Base-by-base conservation (phyloP, 1,284 basidiomycete species). In the Malassezia restricta region DNA sequence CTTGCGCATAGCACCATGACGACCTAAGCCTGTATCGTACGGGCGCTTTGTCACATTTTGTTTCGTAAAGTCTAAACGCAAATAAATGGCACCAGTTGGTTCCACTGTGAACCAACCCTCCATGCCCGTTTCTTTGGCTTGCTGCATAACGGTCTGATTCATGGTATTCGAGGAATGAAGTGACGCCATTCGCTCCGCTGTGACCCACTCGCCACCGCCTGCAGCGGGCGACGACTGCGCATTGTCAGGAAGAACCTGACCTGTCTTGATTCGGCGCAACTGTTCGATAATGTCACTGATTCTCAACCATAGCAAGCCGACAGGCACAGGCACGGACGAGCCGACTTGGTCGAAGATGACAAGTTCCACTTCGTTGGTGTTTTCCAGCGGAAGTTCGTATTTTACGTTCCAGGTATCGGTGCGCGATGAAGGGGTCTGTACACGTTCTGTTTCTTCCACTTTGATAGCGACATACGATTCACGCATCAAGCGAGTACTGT, bases 91-190 rank as follows among this genome's bases (percentile, higher is more conserved):
- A 49, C 94, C 94, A n/a, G 87, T 91, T 38, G 94, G 94, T 74
- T 98, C 94, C 24, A 98, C 87, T 6, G 88, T 83, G 71, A 96
- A 98, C 91, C 90, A 96, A 0, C 87, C 88, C 61, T 95, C 89
- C 41, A 98, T 84, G 14, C 91, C 91, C 7, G 66, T 58, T 12
- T 58, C 54, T 28, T 58, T 57, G 14, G 32, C 14, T 17, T n/a
- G 43, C 43, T 35, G 33, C 20, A 9, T 11, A 9, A 35, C 32
- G 31, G 27, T 9, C 39, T n/a, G n/a, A 9, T 9, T 15, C 9
- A 9, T 9, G n/a, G 20, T 12, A 15, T 8, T 9, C 20, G n/a
- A n/a, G 12, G 39, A 3, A 9, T 9, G 9, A 9, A n/a, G 9
- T 24, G 39, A n/a, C 20, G 39, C 61, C 11, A 68, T 65, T 40